A percentile compares a stretch with the other conserved stretches of the same genome.
These are phyloP conservation scores for Musa beccarii DNA, from an alignment of 176 grass and related monocot genomes.

Conservation along the genomic window DNA sequence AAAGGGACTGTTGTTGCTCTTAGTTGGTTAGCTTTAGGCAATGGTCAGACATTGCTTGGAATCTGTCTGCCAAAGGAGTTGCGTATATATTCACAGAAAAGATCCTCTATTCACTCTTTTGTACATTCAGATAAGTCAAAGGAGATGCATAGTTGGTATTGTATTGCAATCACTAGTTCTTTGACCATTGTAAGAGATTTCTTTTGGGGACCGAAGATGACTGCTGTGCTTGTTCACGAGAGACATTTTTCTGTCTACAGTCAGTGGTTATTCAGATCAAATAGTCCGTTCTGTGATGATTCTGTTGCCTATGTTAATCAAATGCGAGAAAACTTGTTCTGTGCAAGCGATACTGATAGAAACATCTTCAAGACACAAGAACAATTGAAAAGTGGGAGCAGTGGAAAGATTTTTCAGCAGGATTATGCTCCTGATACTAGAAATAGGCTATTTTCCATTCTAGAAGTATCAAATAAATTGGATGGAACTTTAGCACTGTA, in stretches of 20 bases:
- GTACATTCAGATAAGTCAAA: slow-evolving; percentile 36
- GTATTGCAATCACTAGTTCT: slow-evolving; percentile 57
- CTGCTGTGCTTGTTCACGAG: slow-evolving; percentile 64
- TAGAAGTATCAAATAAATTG: slow-evolving; percentile 60
- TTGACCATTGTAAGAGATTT: slow-evolving; percentile 55
- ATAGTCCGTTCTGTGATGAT: slow-evolving; percentile 9
- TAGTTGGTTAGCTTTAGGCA: slow-evolving; percentile 67
- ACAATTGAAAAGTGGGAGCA: slow-evolving; percentile 29
- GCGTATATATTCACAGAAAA: slow-evolving; percentile 63
- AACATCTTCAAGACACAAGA: slow-evolving; percentile 29
- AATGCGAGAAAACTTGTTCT: slow-evolving; percentile 28
- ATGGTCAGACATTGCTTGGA: slow-evolving; percentile 69
- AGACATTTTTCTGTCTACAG: slow-evolving; percentile 76
- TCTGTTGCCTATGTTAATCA: slow-evolving; percentile 22
- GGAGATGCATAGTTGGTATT: slow-evolving; percentile 58
- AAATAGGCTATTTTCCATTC: slow-evolving; percentile 41
- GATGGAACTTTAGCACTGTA: slow-evolving; percentile 49
- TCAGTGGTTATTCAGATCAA: slow-evolving; percentile 45
- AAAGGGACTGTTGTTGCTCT: slow-evolving; percentile 56
- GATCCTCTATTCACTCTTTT: slow-evolving; percentile 39
- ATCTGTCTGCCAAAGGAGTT: slow-evolving; percentile 64
- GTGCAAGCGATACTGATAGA: slow-evolving; percentile 30
- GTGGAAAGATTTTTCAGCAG: slow-evolving; percentile 26
- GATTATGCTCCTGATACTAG: slow-evolving; percentile 22
- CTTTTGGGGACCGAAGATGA: slow-evolving; percentile 75